Base-by-base conservation (phyloP, 495 filamentous ascomycete species). In the Penicillium pulvis region DNA sequence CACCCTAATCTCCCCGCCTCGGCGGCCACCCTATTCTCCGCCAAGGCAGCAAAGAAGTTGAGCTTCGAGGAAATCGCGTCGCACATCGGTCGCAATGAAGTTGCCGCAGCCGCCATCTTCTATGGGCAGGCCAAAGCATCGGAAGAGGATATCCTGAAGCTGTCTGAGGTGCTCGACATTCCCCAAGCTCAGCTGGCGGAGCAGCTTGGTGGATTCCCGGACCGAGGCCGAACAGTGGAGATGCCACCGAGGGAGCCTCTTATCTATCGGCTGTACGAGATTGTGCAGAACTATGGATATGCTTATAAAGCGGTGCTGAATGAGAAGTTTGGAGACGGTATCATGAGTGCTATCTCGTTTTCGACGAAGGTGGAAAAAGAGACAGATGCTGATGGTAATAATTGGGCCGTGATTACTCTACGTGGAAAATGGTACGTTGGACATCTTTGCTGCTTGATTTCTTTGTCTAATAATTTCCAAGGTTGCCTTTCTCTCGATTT, bases 261-360 rank as follows among this genome's bases (percentile, higher is more conserved):
- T 60, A 93, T 98, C 68, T 98, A 98, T 70, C 81, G 94, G 0
- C 71, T 98, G 56, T 98, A 91, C 74, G 94, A 98, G 81, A 91
- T 98, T 71, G 89, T 98, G 66, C 93, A 97, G 83, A 98, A 96
- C 70, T 98, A 98, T 69, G 94, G 94, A 6, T 94, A 95, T 73
- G 90, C 94, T 23, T 97, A 94, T 74, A 98, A 98, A 82, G 93
- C 92, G 7, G 81, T 98, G 9, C 71, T 98, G 72, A 98, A 98
- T 69, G 94, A 98, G 84, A 98, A 97, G 79, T 97, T 98, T 76
- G 94, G 94, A 0, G 94, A 98, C 74, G 94, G 94, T 0, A 98
- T 98, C 66, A 97, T 98, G 94, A 96, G 91, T 68, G 94, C 93
- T 0, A 97, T 98, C 70, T 84, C 87, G 7, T 98, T 98, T 69